Evolutionary conservation across 148 eudicot genomes (phyloP).

Genomic region (Vaccinium corymbosum): DNA sequence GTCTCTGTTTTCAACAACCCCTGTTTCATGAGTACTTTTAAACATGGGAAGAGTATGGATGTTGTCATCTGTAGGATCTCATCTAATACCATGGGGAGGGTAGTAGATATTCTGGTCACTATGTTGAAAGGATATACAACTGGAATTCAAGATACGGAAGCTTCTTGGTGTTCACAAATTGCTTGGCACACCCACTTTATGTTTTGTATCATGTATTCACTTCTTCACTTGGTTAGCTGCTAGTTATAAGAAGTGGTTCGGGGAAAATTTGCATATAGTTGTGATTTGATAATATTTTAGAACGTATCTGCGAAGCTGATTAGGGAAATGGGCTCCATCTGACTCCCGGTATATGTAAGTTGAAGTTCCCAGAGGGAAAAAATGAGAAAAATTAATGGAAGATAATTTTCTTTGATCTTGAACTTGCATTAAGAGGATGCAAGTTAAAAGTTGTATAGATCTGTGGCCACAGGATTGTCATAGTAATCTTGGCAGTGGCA

Average conservation of each 20-base stretch:
- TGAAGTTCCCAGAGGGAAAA: slow-evolving; percentile 3
- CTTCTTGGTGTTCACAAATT: slow-evolving; percentile 12
- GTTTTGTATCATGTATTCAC: not conserved
- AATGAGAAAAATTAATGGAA: not conserved
- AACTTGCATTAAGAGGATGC: not conserved
- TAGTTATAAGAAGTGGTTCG: not conserved
- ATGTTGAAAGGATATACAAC: not conserved
- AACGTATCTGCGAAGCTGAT: not conserved
- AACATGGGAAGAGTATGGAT: slow-evolving; percentile 11
- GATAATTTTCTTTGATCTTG: not conserved
- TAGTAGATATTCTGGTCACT: not conserved
- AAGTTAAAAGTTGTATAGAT: not conserved
- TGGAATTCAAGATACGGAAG: slow-evolving; percentile 5
- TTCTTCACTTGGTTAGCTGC: slow-evolving; percentile 7
- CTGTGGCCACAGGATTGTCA: not conserved
- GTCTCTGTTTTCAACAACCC: slow-evolving; percentile 3
- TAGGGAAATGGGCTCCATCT: not conserved
- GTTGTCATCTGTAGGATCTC: not conserved
- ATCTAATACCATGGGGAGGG: not conserved
- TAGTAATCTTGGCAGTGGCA: not conserved
- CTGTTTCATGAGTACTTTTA: slow-evolving; percentile 8
- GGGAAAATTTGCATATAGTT: not conserved
- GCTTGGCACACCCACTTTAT: not conserved
- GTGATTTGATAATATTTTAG: not conserved
- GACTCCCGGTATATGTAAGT: not conserved